Evolutionary conservation across 1,284 basidiomycete genomes (phyloP).

Genomic region (Puccinia triticina): DNA sequence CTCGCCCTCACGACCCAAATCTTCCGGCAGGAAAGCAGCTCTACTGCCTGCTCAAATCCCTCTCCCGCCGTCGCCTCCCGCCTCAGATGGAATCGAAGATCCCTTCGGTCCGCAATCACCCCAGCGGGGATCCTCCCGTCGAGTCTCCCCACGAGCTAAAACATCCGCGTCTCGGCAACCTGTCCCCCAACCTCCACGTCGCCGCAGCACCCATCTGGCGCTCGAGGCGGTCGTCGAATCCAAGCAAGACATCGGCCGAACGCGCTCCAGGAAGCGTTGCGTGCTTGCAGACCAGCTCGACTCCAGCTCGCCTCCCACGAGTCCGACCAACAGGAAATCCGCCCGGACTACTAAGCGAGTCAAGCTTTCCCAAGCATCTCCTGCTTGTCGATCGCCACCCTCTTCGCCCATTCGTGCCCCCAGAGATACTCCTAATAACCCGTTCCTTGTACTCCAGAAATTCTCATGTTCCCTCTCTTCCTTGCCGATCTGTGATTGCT

Average conservation of each 20-base stretch:
- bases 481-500: too few relatives aligned
- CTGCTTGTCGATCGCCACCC: background rate
- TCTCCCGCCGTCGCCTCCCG: conserved; percentile 34
- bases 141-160: conserved; percentile 17
- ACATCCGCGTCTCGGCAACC: background rate
- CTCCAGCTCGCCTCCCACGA: conserved; percentile 20
- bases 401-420: background rate
- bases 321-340: conserved; percentile 33
- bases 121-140: background rate
- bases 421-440: conserved; percentile 26
- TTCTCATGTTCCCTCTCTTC: too few relatives aligned
- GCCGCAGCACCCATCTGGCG: background rate
- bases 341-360: background rate
- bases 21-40: background rate
- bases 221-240: background rate
- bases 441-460: conserved; percentile 33
- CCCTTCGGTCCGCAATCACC: background rate
- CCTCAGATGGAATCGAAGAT: conserved; percentile 29
- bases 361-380: background rate
- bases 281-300: background rate
- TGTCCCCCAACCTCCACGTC: background rate
- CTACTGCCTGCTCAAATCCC: conserved; percentile 25
- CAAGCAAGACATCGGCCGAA: background rate
- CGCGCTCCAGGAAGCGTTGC: background rate
- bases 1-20: conserved; percentile 6